Conservation (phyloP, 176 grass and related monocot species). For the Sorghum bicolor region DNA sequence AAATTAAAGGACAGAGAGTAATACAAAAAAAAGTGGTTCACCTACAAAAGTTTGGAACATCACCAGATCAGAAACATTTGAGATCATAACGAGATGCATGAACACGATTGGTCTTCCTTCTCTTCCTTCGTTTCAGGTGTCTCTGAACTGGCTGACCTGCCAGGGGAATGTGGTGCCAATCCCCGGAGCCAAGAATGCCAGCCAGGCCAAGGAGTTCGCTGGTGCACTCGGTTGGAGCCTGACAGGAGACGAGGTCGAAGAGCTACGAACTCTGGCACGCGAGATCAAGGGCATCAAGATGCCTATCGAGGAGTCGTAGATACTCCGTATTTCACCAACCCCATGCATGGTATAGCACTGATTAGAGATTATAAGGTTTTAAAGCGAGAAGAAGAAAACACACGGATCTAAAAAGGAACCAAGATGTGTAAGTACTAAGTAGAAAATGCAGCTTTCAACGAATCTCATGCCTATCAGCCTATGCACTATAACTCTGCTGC, state of each 20-base stretch:
- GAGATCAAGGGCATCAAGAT: conserved; percentile 52
- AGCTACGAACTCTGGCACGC: conserved; percentile 49
- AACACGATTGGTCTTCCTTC: not conserved
- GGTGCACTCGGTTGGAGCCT: conserved; percentile 59
- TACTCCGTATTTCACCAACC: not conserved
- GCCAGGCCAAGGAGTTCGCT: conserved; percentile 59
- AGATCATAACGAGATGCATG: not conserved
- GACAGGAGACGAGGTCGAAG: conserved; percentile 48
- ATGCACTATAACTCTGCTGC: not conserved
- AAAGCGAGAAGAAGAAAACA: not conserved
- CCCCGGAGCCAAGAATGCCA: conserved; percentile 79
- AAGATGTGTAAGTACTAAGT: not conserved
- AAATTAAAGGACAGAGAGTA: too few species aligned
- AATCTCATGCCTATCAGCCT: not conserved
- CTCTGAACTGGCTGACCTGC: conserved; percentile 86
- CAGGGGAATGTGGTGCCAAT: conserved; percentile 90
- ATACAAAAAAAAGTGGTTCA: too few species aligned
- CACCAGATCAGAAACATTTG: not conserved
- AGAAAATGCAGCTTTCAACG: not conserved
- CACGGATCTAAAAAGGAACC: not conserved
- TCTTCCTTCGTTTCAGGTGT: conserved; percentile 46
- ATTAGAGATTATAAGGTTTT: not conserved
- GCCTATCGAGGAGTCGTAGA: conserved; percentile 62
- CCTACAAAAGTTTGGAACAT: not conserved
- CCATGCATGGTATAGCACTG: not conserved